Percentiles rank a stretch among this genome's conserved stretches.
Evolutionary conservation across 2,329 filamentous ascomycete genomes (phyloP).

Genomic region (Aschersonia sp.): DNA sequence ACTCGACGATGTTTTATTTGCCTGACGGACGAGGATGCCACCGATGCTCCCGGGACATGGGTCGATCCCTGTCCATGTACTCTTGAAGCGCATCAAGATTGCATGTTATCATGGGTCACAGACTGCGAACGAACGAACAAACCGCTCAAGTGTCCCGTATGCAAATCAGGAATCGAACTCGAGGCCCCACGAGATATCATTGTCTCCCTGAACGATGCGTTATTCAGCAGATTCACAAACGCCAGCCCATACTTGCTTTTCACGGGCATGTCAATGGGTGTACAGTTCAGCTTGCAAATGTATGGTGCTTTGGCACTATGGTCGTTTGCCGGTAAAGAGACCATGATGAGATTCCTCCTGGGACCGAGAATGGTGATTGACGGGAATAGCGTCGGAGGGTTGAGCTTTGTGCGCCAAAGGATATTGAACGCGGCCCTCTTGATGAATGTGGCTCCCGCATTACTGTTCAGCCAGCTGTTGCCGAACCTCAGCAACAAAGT

Average conservation of each 20-base stretch:
- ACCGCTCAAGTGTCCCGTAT: conserved; percentile 74
- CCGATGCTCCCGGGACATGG: conserved; percentile 44
- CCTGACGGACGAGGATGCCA: conserved; percentile 39
- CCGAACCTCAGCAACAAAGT: conserved; percentile 27
- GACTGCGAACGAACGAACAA: conserved; percentile 59
- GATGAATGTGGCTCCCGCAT: conserved; percentile 29
- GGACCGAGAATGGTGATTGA: conserved; percentile 16
- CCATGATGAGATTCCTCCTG: conserved; percentile 26
- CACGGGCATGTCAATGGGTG: conserved; percentile 36
- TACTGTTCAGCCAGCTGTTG: conserved; percentile 29
- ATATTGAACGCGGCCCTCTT: conserved; percentile 21
- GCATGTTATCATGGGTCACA: conserved; percentile 85
- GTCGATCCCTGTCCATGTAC: conserved; percentile 83
- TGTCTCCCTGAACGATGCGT: conserved; percentile 47
- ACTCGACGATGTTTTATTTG: conserved; percentile 48
- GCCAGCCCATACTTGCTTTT: conserved; percentile 49
- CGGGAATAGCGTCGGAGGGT: conserved; percentile 9
- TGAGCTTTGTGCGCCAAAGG: conserved; percentile 14
- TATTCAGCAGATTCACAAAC: conserved; percentile 41
- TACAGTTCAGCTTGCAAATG: conserved; percentile 34
- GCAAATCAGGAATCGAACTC: conserved; percentile 68
- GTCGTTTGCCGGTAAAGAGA: conserved; percentile 35
- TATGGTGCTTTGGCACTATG: conserved; percentile 37
- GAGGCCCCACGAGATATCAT: conserved; percentile 60
- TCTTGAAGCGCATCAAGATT: conserved; percentile 79